Conservation (phyloP, 23 red algal genomes). For the Pyropia haitanensis region DNA sequence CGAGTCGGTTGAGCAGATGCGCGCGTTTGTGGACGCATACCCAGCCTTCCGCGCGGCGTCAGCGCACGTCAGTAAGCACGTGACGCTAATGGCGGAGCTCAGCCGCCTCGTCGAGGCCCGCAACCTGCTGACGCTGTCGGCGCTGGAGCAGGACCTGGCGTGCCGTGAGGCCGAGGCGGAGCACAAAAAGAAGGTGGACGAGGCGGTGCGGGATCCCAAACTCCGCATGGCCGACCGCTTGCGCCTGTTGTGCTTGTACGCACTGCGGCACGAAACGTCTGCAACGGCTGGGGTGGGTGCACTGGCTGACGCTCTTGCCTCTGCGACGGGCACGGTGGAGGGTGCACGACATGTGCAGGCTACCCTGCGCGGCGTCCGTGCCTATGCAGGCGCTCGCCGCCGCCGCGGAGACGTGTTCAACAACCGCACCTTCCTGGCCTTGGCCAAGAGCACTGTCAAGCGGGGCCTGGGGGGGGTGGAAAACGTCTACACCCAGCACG, state of each 20-base stretch:
- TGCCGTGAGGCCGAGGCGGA: conserved; percentile 77
- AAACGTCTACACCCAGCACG: conserved; percentile 95
- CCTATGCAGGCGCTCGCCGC: conserved; percentile 55
- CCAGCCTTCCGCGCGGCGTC: conserved; percentile 83
- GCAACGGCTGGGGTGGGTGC: conserved; percentile 16
- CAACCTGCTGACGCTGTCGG: conserved; percentile 65
- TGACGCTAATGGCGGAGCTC: conserved; percentile 76
- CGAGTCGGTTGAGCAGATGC: conserved; percentile 76
- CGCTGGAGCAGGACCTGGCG: conserved; percentile 93
- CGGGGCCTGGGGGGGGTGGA: conserved; percentile 80
- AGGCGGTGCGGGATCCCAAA: conserved; percentile 25
- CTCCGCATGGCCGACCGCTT: conserved; percentile 56
- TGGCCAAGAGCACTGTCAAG: conserved; percentile 75
- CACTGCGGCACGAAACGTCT: conserved; percentile 70
- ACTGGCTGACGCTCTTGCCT: conserved; percentile 29
- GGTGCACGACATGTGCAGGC: not conserved
- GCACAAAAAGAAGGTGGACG: conserved; percentile 70
- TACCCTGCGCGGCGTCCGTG: conserved; percentile 11
- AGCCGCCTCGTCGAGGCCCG: conserved; percentile 55
- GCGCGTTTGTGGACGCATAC: conserved; percentile 71
- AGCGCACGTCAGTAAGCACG: conserved; percentile 83
- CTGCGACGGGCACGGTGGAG: not conserved
- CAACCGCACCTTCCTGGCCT: conserved; percentile 78
- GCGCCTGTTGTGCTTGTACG: conserved; percentile 66
- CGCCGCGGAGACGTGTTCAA: conserved; percentile 84